Evolutionary conservation across 1,139 yeast species (phyloP), one percentile per base, ranked within the genome.

Genomic region (Candida dubliniensis): DNA sequence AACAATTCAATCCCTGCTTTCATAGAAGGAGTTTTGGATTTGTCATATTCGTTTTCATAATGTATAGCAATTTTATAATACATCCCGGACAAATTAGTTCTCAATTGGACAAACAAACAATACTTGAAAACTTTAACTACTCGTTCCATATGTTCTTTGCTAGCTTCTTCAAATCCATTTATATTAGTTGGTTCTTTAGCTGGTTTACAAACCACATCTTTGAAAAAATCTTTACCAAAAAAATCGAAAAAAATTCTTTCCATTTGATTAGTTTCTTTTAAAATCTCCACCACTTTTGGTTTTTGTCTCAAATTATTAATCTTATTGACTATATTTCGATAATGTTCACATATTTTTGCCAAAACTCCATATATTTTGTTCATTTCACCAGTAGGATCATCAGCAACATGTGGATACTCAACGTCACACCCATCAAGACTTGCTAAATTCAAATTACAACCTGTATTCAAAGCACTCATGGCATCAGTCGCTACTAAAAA

Each of bases 171-270:
- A 47, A 55, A 59, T 8, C 51, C 51, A 33, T 42, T 41, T 8
- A 50, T 48, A 30, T 43, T 35, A 37, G 39, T 10, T 9, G 64
- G 59, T 7, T 51, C 50, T 4, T 47, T 43, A 1, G 64, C 66
- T 4, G 74, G 72, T 32, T 61, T 63, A 51, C 77, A 69, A 35
- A 74, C 64, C 33, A 57, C 61, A 40, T 69, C 75, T 42, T 65
- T 64, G 55, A 74, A 74, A 49, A 71, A 74, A 50, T 74, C 77
- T 42, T 69, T 69, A 2, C 78, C 78, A 51, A 73, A 74, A 40
- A 63, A 59, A 4, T 70, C 61, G 39, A 65, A 59, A 44, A 73
- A 73, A 3, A 66, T 47, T 46, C 57, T 64, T 51, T 74, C 79
- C 42, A 74, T 56, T 33, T 60, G 58, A 44, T 69, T 71, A 1